Conservation (phyloP, 495 filamentous ascomycete genomes). For the Aspergillus olivimuriae region DNA sequence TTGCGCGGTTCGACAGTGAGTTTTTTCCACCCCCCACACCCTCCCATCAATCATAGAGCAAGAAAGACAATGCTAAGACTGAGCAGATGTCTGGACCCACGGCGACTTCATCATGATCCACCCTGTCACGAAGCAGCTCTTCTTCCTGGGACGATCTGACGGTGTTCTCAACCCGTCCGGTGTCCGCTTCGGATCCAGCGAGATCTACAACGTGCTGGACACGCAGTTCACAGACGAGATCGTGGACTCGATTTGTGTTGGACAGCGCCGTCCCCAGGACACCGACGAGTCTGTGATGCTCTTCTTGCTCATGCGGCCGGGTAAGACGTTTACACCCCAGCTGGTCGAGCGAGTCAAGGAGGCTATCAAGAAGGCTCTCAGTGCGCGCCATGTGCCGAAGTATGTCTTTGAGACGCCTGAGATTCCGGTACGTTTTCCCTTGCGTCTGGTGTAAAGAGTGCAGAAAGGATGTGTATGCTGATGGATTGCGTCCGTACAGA, state of each 20-base stretch:
- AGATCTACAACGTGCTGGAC: slow-evolving; percentile 72
- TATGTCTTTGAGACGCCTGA: slow-evolving; percentile 73
- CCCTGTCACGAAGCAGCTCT: slow-evolving; percentile 55
- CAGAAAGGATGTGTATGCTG: neutral
- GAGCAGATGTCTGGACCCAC: slow-evolving; percentile 64
- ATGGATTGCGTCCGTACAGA: slow-evolving; percentile 32
- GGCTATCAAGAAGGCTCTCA: slow-evolving; percentile 56
- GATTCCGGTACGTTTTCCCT: slow-evolving; percentile 58
- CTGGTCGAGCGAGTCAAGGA: slow-evolving; percentile 56
- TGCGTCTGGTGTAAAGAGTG: neutral
- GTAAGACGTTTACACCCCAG: slow-evolving; percentile 43
- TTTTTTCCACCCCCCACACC: neutral
- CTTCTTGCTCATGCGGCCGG: slow-evolving; percentile 64
- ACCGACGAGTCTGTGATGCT: slow-evolving; percentile 68
- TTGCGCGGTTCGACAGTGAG: slow-evolving; percentile 54
- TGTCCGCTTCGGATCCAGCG: slow-evolving; percentile 69
- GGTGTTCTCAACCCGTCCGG: slow-evolving; percentile 74
- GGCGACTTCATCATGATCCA: slow-evolving; percentile 71
- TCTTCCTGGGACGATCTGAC: slow-evolving; percentile 68
- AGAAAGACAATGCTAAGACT: neutral
- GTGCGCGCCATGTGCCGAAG: slow-evolving; percentile 67
- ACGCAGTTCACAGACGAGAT: slow-evolving; percentile 52
- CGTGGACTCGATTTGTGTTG: slow-evolving; percentile 67
- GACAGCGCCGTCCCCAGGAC: slow-evolving; percentile 62
- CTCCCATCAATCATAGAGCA: neutral